Conservation (phyloP, 1,284 basidiomycete species). For the Tausonia pullulans region DNA sequence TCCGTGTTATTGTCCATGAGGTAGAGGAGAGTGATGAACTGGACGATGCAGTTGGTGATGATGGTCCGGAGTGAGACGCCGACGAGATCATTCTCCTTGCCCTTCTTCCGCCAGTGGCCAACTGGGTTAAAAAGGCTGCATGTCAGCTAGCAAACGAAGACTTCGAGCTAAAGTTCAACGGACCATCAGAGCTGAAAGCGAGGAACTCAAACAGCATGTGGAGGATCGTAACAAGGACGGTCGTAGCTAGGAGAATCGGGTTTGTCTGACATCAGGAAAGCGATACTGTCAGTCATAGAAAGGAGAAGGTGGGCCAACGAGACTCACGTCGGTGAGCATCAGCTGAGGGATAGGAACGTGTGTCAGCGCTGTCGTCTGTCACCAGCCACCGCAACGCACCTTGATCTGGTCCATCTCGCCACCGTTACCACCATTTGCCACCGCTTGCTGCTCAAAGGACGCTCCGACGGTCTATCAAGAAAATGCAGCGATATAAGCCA, state of each 20-base stretch:
- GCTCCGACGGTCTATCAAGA: constrained; percentile 48
- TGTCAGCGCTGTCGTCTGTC: too few species aligned
- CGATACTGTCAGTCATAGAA: neutral
- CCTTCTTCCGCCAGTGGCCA: constrained; percentile 81
- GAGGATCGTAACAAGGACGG: constrained; percentile 67
- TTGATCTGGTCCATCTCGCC: constrained; percentile 87
- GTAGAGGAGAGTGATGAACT: constrained; percentile 74
- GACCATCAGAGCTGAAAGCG: constrained; percentile 72
- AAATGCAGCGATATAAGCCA: neutral
- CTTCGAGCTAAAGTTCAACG: constrained; percentile 52
- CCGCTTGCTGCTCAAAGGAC: constrained; percentile 62
- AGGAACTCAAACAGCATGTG: constrained; percentile 91
- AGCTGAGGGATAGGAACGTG: constrained; percentile 36
- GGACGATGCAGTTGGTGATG: constrained; percentile 80
- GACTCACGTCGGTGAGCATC: constrained; percentile 17
- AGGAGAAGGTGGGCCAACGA: constrained; percentile 19
- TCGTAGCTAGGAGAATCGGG: constrained; percentile 66
- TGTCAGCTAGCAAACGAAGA: constrained; percentile 48
- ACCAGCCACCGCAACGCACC: constrained; percentile 28
- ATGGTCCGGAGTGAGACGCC: constrained; percentile 53
- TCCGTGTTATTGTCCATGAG: constrained; percentile 90
- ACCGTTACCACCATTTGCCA: constrained; percentile 51
- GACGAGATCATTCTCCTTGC: constrained; percentile 43
- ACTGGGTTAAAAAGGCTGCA: constrained; percentile 61
- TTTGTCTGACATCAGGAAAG: constrained; percentile 55